Evolutionary conservation across 768 basidiomycete species (phyloP).

Genomic region (Collybia sp.): DNA sequence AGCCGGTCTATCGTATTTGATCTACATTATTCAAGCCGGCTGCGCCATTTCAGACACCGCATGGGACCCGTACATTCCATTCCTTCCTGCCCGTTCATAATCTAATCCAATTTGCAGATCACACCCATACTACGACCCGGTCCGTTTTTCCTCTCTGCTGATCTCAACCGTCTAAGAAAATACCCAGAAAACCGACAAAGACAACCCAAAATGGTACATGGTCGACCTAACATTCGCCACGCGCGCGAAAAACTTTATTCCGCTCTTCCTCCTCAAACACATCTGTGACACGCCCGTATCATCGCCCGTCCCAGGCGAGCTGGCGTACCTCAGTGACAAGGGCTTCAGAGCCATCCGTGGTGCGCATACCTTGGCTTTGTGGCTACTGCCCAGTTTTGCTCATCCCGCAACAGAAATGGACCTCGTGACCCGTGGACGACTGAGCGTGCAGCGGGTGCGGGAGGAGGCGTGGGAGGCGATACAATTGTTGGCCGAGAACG

Average conservation of each 20-base stretch:
- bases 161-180: background rate
- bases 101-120: constrained; percentile 22
- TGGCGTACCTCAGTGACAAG: constrained; percentile 63
- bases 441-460: constrained; percentile 84
- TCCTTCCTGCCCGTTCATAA: constrained; percentile 3
- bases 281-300: constrained; percentile 41
- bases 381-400: too few relatives aligned
- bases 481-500: constrained; percentile 53
- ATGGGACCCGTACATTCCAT: constrained; percentile 69
- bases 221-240: constrained; percentile 69
- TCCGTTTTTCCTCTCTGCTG: constrained; percentile 24
- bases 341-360: constrained; percentile 65
- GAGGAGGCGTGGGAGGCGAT: constrained; percentile 63
- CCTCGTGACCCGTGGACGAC: constrained; percentile 71
- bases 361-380: too few relatives aligned
- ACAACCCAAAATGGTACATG: constrained; percentile 90
- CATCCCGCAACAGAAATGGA: constrained; percentile 75
- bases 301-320: constrained; percentile 41
- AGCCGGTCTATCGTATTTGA: constrained; percentile 19
- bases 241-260: constrained; percentile 69
- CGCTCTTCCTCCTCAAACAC: constrained; percentile 67
- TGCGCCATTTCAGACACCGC: constrained; percentile 62
- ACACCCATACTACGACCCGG: constrained; percentile 81
- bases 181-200: constrained; percentile 68
- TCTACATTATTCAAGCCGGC: background rate